Evolutionary conservation across 345 rosid species (phyloP).

Genomic region (Erodium maritimum): DNA sequence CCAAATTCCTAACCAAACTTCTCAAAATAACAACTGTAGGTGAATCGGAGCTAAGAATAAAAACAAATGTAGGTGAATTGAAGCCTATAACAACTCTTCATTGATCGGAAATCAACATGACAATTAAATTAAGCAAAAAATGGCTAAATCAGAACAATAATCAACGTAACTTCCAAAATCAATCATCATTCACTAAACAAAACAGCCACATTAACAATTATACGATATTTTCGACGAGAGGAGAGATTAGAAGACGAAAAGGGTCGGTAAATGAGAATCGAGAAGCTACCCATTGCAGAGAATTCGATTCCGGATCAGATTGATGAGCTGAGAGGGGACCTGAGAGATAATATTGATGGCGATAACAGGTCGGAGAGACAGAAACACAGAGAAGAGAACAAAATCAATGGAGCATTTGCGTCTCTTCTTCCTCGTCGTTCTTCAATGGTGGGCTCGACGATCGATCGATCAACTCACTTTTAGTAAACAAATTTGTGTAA

Average conservation of each 20-base stretch:
- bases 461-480: neutral
- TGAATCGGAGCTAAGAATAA: no score
- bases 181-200: no score
- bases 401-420: neutral
- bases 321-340: neutral
- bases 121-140: neutral
- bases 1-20: neutral
- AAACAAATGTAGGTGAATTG: neutral
- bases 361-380: neutral
- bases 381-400: neutral
- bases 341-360: neutral
- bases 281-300: neutral
- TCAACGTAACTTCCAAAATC: no score
- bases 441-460: neutral
- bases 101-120: neutral
- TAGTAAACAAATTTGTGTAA: no score
- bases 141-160: neutral
- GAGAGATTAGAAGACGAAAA: neutral
- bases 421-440: neutral
- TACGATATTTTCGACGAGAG: neutral
- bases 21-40: no score
- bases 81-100: neutral
- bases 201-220: neutral
- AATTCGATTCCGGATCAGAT: neutral
- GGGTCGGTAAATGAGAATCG: neutral